Evolutionary conservation across 768 basidiomycete genomes (phyloP), one percentile per base, ranked within the genome.

Genomic region (Peribolospora kevripleyi): DNA sequence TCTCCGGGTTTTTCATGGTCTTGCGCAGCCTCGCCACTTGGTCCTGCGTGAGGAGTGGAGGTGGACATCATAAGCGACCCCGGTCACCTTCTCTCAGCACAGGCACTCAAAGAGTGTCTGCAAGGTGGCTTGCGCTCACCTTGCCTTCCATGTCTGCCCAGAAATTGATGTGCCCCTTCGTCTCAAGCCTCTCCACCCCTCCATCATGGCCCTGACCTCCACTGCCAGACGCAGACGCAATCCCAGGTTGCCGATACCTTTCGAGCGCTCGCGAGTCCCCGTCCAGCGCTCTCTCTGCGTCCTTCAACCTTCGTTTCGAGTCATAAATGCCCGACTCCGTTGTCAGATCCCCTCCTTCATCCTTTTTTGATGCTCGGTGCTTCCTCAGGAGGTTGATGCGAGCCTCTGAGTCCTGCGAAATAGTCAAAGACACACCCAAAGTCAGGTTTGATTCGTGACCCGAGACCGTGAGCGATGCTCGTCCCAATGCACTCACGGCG

Each of bases 71-170:
- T 25, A 25, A 25, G 25, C 25, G 25, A 25, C 25, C 25, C 25
- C 1, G 25, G 25, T 25, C 25, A 25, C 25, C 25, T 25, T 25
- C 25, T 25, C 25, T 25, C 25, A 25, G 14, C 46, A 14, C 10
- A 14, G 46, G 46, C 46, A 46, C 46, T 46, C 46, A 10, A 46
- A 14, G 46, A 46, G 46, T 46, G 8, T 14, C 48, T 10, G 42
- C 37, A 6, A 14, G 5, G 46, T 42, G 50, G 51, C 7, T n/a
- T 38, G 37, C 36, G 61, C 61, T 60, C 56, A 66, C 65, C 48
- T 56, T 59, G 58, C 58, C 56, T 55, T 69, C 68, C 7, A 67
- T n/a, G 51, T 68, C 68, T 4, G 65, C 62, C 59, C 66, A 69
- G 47, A 69, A 62, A 47, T 69, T 69, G 55, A 69, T 53, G 61